A percentile compares a stretch with the other conserved stretches of the same genome.
These are phyloP conservation scores for Ochetophila trinervis DNA, from an alignment of 306 rosid species.

Conservation along the genomic window DNA sequence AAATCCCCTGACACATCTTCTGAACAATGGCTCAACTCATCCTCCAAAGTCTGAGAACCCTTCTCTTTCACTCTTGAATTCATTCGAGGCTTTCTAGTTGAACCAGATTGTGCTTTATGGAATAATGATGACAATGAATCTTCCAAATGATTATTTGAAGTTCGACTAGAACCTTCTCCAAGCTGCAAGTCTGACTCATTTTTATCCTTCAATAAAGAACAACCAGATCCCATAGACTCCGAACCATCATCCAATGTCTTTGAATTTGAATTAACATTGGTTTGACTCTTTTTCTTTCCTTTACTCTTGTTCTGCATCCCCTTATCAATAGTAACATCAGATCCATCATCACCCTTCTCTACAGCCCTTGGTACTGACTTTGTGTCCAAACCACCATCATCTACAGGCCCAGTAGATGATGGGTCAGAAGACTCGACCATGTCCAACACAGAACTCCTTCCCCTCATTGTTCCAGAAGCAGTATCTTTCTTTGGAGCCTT, in stretches of 20 bases:
- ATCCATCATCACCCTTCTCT: conserved; percentile 28
- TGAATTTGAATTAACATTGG: conserved; percentile 13
- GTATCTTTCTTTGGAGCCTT: conserved; percentile 80
- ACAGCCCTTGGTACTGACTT: conserved; percentile 14
- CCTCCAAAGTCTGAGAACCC: conserved; percentile 36
- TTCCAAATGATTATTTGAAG: conserved; percentile 40
- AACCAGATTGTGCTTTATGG: conserved; percentile 51
- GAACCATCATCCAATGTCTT: conserved; percentile 22
- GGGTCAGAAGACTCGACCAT: conserved; percentile 32
- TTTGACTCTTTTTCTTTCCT: conserved; percentile 33
- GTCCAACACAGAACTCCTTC: conserved; percentile 37
- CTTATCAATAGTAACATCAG: conserved; percentile 23
- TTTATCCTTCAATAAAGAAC: conserved; percentile 20
- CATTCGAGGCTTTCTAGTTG: conserved; percentile 35
- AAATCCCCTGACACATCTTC: conserved; percentile 26
- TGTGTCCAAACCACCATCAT: conserved; percentile 26
- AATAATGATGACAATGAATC: conserved; percentile 54
- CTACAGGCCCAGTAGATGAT: conserved; percentile 23
- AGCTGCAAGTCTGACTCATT: conserved; percentile 14
- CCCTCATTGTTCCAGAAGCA: conserved; percentile 46
- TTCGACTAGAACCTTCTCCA: conserved; percentile 32
- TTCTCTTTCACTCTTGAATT: conserved; percentile 38
- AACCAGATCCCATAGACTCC: conserved; percentile 31
- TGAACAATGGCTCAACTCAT: conserved; percentile 28
- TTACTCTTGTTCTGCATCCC: conserved; percentile 26